Percentiles rank a stretch among this genome's conserved stretches.
Evolutionary conservation across 805 yeast genomes (phyloP).

Genomic region (Hanseniaspora occidentalis): DNA sequence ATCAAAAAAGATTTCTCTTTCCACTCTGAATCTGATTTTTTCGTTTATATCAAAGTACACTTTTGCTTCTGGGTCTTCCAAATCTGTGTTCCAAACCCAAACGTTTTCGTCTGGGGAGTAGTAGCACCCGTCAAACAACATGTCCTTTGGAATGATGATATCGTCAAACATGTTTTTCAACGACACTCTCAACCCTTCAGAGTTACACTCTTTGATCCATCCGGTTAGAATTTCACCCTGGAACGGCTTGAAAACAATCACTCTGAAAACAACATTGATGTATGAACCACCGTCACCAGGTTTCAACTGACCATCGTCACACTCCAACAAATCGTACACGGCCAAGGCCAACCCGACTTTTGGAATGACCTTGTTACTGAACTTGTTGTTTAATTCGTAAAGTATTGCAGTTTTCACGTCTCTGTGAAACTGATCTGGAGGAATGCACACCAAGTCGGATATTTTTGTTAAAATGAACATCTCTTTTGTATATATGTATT

Average conservation of each 20-base stretch:
- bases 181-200: slow-evolving; percentile 67
- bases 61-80: slow-evolving; percentile 53
- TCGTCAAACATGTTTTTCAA: slow-evolving; percentile 49
- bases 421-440: slow-evolving; percentile 70
- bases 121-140: slow-evolving; percentile 66
- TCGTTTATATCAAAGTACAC: slow-evolving; percentile 84
- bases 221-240: slow-evolving; percentile 89
- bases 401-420: slow-evolving; percentile 62
- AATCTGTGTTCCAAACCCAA: slow-evolving; percentile 68
- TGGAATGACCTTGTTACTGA: slow-evolving; percentile 73
- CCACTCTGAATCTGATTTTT: slow-evolving; percentile 81
- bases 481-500: neutral
- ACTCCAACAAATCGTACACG: slow-evolving; percentile 70
- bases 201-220: slow-evolving; percentile 80
- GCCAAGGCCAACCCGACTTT: slow-evolving; percentile 77
- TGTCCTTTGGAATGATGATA: slow-evolving; percentile 72
- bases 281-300: slow-evolving; percentile 93
- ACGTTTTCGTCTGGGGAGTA: slow-evolving; percentile 70
- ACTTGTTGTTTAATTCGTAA: slow-evolving; percentile 73
- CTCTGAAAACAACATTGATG: slow-evolving; percentile 60
- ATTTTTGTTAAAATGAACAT: slow-evolving; percentile 83
- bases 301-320: slow-evolving; percentile 77
- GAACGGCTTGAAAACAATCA: slow-evolving; percentile 83
- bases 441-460: slow-evolving; percentile 75
- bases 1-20: slow-evolving; percentile 75